phyloP scores from a whole-genome alignment of 2,329 filamentous ascomycete genomes.

The Cercospora berteroae region DNA sequence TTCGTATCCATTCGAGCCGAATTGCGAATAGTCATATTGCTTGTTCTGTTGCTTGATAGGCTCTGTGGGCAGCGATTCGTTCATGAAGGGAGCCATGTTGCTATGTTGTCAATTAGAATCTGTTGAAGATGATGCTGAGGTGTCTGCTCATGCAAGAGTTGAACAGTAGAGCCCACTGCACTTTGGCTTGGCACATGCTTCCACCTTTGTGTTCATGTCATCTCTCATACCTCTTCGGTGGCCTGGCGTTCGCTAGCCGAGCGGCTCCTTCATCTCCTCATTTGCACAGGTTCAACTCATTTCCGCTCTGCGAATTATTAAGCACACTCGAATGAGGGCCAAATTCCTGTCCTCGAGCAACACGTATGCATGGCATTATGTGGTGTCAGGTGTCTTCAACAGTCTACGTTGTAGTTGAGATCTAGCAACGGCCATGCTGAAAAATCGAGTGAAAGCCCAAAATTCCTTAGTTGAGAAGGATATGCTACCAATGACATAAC shows the following conservation, averaged over 20 bases:
- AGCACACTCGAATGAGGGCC: neutral
- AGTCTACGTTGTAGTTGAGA: neutral
- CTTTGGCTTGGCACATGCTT: neutral
- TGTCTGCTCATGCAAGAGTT: neutral
- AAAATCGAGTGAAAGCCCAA: neutral
- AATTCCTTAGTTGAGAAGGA: neutral
- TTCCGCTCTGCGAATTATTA: neutral
- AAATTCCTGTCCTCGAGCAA: neutral
- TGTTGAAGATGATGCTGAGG: neutral
- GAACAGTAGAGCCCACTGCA: neutral
- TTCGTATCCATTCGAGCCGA: constrained; percentile 44
- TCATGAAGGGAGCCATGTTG: neutral
- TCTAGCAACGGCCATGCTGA: neutral
- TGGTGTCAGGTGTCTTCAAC: neutral
- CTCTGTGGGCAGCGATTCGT: neutral
- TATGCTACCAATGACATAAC: neutral
- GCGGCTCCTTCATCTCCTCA: neutral
- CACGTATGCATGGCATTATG: neutral
- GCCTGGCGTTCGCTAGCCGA: neutral
- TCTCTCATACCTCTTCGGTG: neutral
- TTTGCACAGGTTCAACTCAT: neutral
- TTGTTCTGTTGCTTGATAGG: constrained; percentile 23
- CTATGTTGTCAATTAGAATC: no score
- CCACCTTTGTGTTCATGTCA: neutral
- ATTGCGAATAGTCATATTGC: constrained; percentile 46